These are phyloP conservation scores for Pythium vanterpoolii DNA, from an alignment of 352 stramenopile genomes.

Conservation along the genomic window DNA sequence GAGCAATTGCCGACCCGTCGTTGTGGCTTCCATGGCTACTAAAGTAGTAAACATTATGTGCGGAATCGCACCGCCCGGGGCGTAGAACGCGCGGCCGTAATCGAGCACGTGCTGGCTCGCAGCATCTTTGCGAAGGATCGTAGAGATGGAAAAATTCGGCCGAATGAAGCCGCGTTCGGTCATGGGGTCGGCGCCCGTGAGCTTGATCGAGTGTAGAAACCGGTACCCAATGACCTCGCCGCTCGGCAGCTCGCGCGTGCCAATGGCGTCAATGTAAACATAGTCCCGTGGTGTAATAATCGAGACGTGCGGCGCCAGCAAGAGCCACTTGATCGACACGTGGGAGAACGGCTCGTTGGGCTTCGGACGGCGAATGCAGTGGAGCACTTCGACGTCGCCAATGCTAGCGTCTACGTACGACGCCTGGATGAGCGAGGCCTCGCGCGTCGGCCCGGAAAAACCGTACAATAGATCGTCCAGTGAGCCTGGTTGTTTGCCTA, in stretches of 20 bases:
- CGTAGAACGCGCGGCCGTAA: conserved; percentile 33
- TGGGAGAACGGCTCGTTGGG: conserved; percentile 28
- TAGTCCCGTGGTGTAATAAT: conserved; percentile 32
- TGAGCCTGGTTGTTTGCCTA: neutral
- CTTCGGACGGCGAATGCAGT: conserved; percentile 29
- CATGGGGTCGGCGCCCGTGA: neutral
- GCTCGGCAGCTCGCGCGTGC: conserved; percentile 23
- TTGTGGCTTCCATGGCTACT: neutral
- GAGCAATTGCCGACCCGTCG: neutral
- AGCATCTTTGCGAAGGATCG: conserved; percentile 32
- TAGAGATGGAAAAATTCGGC: conserved; percentile 33
- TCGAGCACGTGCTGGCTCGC: conserved; percentile 29
- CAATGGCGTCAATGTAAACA: conserved; percentile 46
- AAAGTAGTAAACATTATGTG: conserved; percentile 15
- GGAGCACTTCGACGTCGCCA: conserved; percentile 35
- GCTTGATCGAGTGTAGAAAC: conserved; percentile 42
- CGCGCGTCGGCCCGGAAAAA: conserved; percentile 8
- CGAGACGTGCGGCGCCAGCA: conserved; percentile 29
- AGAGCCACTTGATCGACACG: conserved; percentile 24
- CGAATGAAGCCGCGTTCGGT: conserved; percentile 17
- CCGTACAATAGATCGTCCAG: conserved; percentile 17
- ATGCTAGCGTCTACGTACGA: conserved; percentile 35
- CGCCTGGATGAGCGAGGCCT: conserved; percentile 9
- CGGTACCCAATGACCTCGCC: conserved; percentile 52
- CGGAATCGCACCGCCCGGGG: conserved; percentile 32